Evolutionary conservation across 208 protist genomes (phyloP), one percentile per base, ranked within the genome.

Genomic region (Leptomonas pyrrhocoris): DNA sequence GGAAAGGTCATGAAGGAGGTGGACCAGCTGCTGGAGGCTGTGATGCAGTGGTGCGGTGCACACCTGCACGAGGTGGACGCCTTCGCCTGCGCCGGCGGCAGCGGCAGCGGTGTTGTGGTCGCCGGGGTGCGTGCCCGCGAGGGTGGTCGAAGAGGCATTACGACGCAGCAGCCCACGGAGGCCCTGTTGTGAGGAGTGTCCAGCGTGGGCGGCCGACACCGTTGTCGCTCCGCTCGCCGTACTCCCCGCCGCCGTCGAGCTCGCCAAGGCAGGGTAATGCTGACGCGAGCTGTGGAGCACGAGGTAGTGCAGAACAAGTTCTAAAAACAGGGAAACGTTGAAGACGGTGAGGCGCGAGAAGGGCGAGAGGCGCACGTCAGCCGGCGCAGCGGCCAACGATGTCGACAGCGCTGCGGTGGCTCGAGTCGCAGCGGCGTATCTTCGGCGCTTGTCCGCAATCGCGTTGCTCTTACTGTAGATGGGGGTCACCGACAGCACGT

Each of bases 21-120:
- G 67, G 25, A 82, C 72, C 15, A 85, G 74, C 30, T 80, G 71
- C 49, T 77, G 74, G 19, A 77, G 45, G 21, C 70, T 76, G 59
- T 74, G 68, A 43, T 73, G 56, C 25, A 85, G 65, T 23, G 75
- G 76, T 0, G 51, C 49, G 7, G 67, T 65, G 60, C 76, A 81
- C 19, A 38, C 43, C 25, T 74, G 60, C 18, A 79, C 42, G 9
- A 79, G 55, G 21, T 54, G 45, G 3, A 68, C 40, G 23, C 48
- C 50, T 1, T 72, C 64, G 12, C 7, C 43, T 0, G 36, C 59
- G 15, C 31, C 23, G 40, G 2, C 40, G 36, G 45, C 36, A 23
- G 25, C 34, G 21, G 5, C 34, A 60, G 28, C 36, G 18, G 54
- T n/a, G 15, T 15, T 25, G 45, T 19, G 9, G 45, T 50, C 45